Conservation (phyloP, 257 asterid genomes). For the Ophiorrhiza pumila region DNA sequence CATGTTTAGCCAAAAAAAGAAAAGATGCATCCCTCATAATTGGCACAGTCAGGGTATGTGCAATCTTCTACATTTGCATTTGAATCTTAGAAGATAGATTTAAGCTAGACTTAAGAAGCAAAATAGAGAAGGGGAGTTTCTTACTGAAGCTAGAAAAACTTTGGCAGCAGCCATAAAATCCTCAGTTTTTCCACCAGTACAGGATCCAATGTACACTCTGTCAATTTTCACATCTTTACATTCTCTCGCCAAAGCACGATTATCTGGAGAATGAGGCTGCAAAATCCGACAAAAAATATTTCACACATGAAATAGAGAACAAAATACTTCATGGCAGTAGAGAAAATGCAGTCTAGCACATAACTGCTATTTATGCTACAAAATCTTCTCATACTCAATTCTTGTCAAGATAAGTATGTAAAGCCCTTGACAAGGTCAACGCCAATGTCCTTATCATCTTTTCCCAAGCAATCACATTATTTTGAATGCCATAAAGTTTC, state of each 20-base stretch:
- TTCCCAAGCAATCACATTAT: background rate
- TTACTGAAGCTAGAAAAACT: constrained; percentile 80
- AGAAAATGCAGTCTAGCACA: background rate
- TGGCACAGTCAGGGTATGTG: background rate
- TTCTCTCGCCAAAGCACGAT: constrained; percentile 94
- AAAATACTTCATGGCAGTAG: background rate
- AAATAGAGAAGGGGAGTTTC: constrained; percentile 16
- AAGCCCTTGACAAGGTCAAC: background rate
- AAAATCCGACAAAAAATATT: constrained; percentile 13
- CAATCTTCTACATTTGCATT: background rate
- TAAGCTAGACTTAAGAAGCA: background rate
- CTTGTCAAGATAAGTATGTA: background rate
- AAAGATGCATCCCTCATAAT: background rate
- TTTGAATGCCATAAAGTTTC: background rate
- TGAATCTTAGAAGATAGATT: background rate
- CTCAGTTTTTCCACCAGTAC: constrained; percentile 96
- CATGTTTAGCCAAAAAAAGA: background rate
- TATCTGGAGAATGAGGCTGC: constrained; percentile 97
- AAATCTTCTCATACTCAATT: background rate
- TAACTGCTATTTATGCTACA: background rate
- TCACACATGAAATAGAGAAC: constrained; percentile 8
- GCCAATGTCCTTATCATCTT: no score
- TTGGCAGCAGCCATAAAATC: constrained; percentile 98
- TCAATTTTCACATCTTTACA: constrained; percentile 91
- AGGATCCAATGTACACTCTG: constrained; percentile 93